Evolutionary conservation across 2,329 filamentous ascomycete genomes (phyloP).

Genomic region (Epichloe uncinata): DNA sequence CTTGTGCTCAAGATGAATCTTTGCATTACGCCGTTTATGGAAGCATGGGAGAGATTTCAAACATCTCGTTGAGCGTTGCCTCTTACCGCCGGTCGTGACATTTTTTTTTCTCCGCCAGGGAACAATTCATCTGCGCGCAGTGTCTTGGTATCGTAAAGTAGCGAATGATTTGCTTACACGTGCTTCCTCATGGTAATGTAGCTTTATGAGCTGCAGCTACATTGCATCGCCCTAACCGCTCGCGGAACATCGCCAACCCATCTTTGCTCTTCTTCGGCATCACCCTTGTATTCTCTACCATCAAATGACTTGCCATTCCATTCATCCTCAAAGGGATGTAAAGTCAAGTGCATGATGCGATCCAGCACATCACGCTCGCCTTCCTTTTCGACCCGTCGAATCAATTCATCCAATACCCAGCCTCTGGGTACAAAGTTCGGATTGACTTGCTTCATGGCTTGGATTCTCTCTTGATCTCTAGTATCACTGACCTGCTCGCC

Average conservation of each 20-base stretch:
- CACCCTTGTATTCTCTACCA: slow-evolving; percentile 36
- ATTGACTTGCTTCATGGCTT: slow-evolving; percentile 73
- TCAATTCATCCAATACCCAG: slow-evolving; percentile 91
- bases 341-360: slow-evolving; percentile 67
- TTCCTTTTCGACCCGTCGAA: slow-evolving; percentile 73
- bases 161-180: neutral
- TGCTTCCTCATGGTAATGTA: neutral
- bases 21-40: slow-evolving; percentile 50
- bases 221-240: slow-evolving; percentile 71
- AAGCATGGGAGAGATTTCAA: slow-evolving; percentile 48
- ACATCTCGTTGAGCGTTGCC: slow-evolving; percentile 46
- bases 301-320: slow-evolving; percentile 46
- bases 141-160: neutral
- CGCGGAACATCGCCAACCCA: slow-evolving; percentile 80
- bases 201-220: slow-evolving; percentile 77
- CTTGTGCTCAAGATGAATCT: slow-evolving; percentile 50
- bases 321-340: slow-evolving; percentile 70
- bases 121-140: too few relatives aligned
- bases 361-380: slow-evolving; percentile 68
- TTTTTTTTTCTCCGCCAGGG: neutral
- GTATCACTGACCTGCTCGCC: slow-evolving; percentile 22
- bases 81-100: slow-evolving; percentile 68
- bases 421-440: slow-evolving; percentile 84
- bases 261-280: slow-evolving; percentile 62
- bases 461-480: slow-evolving; percentile 48